Base-by-base conservation (phyloP, 768 basidiomycete genomes). In the Tephrocybe sp. region DNA sequence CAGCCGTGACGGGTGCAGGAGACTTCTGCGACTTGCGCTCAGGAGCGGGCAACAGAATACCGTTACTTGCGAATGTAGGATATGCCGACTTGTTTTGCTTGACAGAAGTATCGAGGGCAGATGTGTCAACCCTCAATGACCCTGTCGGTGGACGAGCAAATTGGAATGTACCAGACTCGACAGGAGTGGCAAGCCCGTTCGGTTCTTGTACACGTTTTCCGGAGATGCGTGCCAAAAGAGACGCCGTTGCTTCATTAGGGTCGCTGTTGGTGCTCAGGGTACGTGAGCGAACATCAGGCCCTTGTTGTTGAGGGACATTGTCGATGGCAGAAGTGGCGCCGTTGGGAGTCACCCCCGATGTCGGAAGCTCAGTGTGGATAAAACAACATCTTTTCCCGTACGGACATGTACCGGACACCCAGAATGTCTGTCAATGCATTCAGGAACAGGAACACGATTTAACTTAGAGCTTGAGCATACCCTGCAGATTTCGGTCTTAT, bases 321-420 rank as follows among this genome's bases (percentile, higher is more conserved):
- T 74, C 72, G 18, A 67, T 54, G 9, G 58, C 50, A 11, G 71
- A 61, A 31, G 70, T 65, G 33, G 65, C 67, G 38, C 63, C 65
- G 18, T 49, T 53, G 7, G 78, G 73, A 40, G 78, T 78, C 16
- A 74, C 71, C 22, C 80, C 84, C n/a, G 79, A 73, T 38, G 76
- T 73, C 15, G 90, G 88, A 38, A 91, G 74, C 60, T 89, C 90
- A 2, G 91, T 93, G 61, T 94, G 91, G 59, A 94, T 93, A 77
- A 94, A 94, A 71, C 91, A 94, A 67, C 91, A 94, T 49, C 91
- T 73, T 67, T 92, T 92, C 45, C 92, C 91, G 57, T 94, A 94
- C 0, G 91, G 91, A 63, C 91, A 94, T 15, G 91, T 91, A 22
- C 91, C 91, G 40, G 91, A 92, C 11, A 93, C 86, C 89, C 91